These are phyloP conservation scores for Lachancea quebecensis DNA, from an alignment of 805 yeast genomes.

Conservation along the genomic window DNA sequence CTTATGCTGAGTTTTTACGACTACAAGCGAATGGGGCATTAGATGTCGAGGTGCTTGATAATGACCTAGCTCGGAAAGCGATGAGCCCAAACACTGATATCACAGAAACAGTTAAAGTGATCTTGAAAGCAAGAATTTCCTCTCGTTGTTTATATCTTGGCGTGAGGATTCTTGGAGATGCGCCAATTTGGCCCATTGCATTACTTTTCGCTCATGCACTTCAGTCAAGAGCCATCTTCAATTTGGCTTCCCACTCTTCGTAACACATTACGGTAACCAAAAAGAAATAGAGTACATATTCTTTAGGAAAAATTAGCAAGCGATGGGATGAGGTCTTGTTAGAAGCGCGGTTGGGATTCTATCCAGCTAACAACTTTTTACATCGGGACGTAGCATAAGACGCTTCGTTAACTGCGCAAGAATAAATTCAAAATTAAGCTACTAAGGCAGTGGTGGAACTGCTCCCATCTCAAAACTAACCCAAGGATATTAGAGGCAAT, in stretches of 20 bases:
- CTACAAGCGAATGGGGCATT: slow-evolving; percentile 54
- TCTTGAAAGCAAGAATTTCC: slow-evolving; percentile 44
- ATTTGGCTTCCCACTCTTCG: slow-evolving; percentile 12
- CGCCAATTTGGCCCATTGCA: slow-evolving; percentile 83
- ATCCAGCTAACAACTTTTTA: too few relatives aligned
- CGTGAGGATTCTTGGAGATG: slow-evolving; percentile 71
- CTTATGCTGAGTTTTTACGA: slow-evolving; percentile 53
- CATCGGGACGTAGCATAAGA: too few relatives aligned
- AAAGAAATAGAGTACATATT: neutral
- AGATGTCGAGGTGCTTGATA: slow-evolving; percentile 40
- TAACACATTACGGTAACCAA: neutral
- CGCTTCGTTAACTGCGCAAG: too few relatives aligned
- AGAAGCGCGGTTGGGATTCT: too few relatives aligned
- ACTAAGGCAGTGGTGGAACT: too few relatives aligned
- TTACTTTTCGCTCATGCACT: slow-evolving; percentile 73
- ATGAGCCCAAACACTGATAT: slow-evolving; percentile 39
- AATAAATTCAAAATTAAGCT: too few relatives aligned
- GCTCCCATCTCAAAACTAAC: too few relatives aligned
- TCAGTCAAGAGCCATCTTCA: slow-evolving; percentile 51
- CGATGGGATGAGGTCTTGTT: neutral
- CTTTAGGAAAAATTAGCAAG: neutral
- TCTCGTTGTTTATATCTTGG: slow-evolving; percentile 60
- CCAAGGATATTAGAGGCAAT: too few relatives aligned
- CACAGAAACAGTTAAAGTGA: slow-evolving; percentile 41
- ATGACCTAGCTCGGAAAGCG: slow-evolving; percentile 43